Conservation (phyloP, 2,329 filamentous ascomycete genomes). For the Cyanodermella asteris region DNA sequence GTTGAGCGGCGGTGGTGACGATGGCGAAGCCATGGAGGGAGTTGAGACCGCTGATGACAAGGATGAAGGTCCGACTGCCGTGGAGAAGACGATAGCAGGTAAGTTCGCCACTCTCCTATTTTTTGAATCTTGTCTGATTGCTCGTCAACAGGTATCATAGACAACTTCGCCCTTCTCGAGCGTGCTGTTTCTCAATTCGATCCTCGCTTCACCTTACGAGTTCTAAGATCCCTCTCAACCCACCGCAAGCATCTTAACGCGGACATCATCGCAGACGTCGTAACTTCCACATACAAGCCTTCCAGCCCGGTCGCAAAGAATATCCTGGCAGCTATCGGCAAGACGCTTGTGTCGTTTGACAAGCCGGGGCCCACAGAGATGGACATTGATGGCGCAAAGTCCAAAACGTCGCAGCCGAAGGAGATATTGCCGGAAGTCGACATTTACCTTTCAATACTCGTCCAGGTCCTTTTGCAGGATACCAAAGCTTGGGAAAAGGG, state of each 20-base stretch:
- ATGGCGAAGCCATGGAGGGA: slow-evolving; percentile 50
- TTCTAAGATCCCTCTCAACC: slow-evolving; percentile 83
- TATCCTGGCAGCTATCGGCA: slow-evolving; percentile 47
- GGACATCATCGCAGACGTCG: slow-evolving; percentile 59
- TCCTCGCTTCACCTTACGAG: slow-evolving; percentile 80
- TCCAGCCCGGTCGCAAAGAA: slow-evolving; percentile 46
- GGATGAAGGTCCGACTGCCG: slow-evolving; percentile 23
- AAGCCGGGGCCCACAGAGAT: slow-evolving; percentile 40
- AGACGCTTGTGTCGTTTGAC: slow-evolving; percentile 41
- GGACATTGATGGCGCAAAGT: slow-evolving; percentile 48
- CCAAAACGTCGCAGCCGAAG: slow-evolving; percentile 44
- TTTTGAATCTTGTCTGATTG: slow-evolving; percentile 8
- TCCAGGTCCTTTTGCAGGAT: slow-evolving; percentile 77
- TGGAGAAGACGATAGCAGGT: slow-evolving; percentile 28
- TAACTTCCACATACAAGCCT: slow-evolving; percentile 56
- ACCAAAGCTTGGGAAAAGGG: slow-evolving; percentile 60
- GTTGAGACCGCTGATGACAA: slow-evolving; percentile 15
- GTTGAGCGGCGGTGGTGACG: slow-evolving; percentile 33
- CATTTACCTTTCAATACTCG: slow-evolving; percentile 66
- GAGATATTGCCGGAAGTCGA: slow-evolving; percentile 73
- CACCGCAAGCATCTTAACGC: slow-evolving; percentile 77
- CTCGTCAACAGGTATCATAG: slow-evolving; percentile 56
- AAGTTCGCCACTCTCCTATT: slow-evolving; percentile 7
- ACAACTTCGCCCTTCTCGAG: slow-evolving; percentile 78
- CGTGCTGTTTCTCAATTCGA: slow-evolving; percentile 86